These are phyloP conservation scores for Aotearoamyces nothofagi DNA, from an alignment of 2,329 filamentous ascomycete species.

Conservation along the genomic window DNA sequence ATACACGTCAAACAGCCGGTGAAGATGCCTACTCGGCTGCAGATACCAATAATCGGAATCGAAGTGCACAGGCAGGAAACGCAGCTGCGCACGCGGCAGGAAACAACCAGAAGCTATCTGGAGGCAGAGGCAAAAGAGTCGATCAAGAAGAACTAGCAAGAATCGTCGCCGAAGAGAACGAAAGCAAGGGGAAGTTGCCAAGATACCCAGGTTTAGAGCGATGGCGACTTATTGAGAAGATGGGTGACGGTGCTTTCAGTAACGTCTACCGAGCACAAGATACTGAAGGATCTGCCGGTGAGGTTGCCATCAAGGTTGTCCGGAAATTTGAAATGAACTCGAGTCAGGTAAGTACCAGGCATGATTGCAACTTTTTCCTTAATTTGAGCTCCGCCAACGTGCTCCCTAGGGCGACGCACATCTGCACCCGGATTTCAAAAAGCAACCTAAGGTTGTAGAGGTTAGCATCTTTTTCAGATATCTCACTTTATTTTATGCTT, in stretches of 20 bases:
- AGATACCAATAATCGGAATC: slow-evolving; percentile 45
- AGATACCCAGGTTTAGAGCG: slow-evolving; percentile 72
- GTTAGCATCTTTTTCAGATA: too few species aligned
- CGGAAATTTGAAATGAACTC: slow-evolving; percentile 99
- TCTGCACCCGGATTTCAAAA: slow-evolving; percentile 93
- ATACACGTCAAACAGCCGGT: slow-evolving; percentile 31
- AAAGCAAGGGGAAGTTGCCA: slow-evolving; percentile 72
- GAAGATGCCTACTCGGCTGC: slow-evolving; percentile 46
- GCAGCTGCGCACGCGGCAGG: slow-evolving; percentile 48
- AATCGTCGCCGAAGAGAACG: slow-evolving; percentile 83
- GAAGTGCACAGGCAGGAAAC: slow-evolving; percentile 52
- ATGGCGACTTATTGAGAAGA: slow-evolving; percentile 84
- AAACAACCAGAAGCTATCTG: slow-evolving; percentile 29
- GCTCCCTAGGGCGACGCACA: slow-evolving; percentile 68
- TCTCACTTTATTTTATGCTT: too few species aligned
- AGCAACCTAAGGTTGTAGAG: slow-evolving; percentile 91
- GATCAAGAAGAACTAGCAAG: slow-evolving; percentile 63
- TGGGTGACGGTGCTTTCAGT: slow-evolving; percentile 98
- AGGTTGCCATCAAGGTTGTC: slow-evolving; percentile 97
- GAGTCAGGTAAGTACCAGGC: slow-evolving; percentile 67
- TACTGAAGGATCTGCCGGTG: slow-evolving; percentile 48
- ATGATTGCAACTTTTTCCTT: slow-evolving; percentile 11
- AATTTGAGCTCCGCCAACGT: slow-evolving; percentile 37
- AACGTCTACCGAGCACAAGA: slow-evolving; percentile 92
- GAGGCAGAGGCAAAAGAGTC: slow-evolving; percentile 23